These are phyloP conservation scores for Brassica juncea DNA, from an alignment of 345 rosid species.

Conservation along the genomic window DNA sequence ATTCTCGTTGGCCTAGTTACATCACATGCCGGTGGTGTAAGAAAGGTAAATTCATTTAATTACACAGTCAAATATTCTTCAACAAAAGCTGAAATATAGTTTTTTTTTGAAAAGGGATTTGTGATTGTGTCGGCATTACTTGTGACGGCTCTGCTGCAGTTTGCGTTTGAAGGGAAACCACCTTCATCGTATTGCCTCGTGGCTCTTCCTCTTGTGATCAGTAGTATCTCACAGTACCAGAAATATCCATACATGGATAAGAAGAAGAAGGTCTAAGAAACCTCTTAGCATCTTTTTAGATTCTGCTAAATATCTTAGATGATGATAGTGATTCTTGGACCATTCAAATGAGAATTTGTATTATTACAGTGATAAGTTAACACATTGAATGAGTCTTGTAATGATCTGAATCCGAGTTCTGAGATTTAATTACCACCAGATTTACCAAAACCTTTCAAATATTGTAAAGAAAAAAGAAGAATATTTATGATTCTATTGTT, in stretches of 20 bases:
- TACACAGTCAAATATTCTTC: neutral
- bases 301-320: conserved; percentile 19
- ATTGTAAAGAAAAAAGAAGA: neutral
- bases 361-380: neutral
- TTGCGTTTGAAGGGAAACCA: conserved; percentile 86
- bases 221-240: conserved; percentile 89
- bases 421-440: neutral
- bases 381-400: neutral
- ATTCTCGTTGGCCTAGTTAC: conserved; percentile 97
- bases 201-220: conserved; percentile 79
- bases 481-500: neutral
- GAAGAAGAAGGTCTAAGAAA: conserved; percentile 54
- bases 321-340: conserved; percentile 33
- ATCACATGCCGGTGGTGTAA: conserved; percentile 94
- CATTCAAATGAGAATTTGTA: conserved; percentile 18
- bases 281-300: neutral
- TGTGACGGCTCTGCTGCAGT: conserved; percentile 86
- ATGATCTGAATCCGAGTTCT: conserved; percentile 6
- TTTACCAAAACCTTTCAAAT: neutral
- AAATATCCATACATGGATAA: conserved; percentile 73
- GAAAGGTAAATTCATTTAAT: conserved; percentile 60
- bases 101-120: conserved; percentile 64
- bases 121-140: conserved; percentile 94
- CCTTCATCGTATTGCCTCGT: conserved; percentile 72
- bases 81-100: conserved; percentile 10